These are phyloP conservation scores for Ogataea paradorogensis DNA, from an alignment of 805 yeast species.

Conservation along the genomic window DNA sequence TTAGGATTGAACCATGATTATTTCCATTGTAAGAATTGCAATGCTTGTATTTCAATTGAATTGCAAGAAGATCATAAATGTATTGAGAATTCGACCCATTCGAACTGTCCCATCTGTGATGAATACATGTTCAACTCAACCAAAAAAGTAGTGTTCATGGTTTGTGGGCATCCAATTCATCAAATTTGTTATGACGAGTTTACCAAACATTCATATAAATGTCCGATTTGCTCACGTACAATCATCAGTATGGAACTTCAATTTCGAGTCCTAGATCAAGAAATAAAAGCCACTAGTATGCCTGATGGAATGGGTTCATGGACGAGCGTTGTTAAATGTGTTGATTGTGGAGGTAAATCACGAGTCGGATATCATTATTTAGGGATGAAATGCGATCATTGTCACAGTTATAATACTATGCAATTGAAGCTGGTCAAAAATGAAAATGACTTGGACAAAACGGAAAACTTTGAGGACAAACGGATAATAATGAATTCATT, in stretches of 20 bases:
- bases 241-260: conserved; percentile 85
- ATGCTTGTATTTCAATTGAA: conserved; percentile 82
- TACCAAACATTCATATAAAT: conserved; percentile 79
- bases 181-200: conserved; percentile 78
- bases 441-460: conserved; percentile 11
- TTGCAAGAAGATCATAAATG: conserved; percentile 77
- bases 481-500: conserved; percentile 27
- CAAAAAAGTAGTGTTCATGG: conserved; percentile 83
- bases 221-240: conserved; percentile 87
- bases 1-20: conserved; percentile 84
- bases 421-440: conserved; percentile 63
- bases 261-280: conserved; percentile 82
- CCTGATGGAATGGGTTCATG: conserved; percentile 79
- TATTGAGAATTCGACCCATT: conserved; percentile 81
- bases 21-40: conserved; percentile 87
- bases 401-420: conserved; percentile 83
- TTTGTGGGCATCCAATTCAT: conserved; percentile 93
- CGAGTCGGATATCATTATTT: conserved; percentile 74
- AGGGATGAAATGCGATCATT: conserved; percentile 84
- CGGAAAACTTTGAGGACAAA: background rate
- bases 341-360: conserved; percentile 85
- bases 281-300: conserved; percentile 68
- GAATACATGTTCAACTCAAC: conserved; percentile 86
- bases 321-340: conserved; percentile 73
- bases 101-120: conserved; percentile 90